Evolutionary conservation across 331 rosid species (phyloP), one percentile per base, ranked within the genome.

Genomic region (Spiraea crenata): DNA sequence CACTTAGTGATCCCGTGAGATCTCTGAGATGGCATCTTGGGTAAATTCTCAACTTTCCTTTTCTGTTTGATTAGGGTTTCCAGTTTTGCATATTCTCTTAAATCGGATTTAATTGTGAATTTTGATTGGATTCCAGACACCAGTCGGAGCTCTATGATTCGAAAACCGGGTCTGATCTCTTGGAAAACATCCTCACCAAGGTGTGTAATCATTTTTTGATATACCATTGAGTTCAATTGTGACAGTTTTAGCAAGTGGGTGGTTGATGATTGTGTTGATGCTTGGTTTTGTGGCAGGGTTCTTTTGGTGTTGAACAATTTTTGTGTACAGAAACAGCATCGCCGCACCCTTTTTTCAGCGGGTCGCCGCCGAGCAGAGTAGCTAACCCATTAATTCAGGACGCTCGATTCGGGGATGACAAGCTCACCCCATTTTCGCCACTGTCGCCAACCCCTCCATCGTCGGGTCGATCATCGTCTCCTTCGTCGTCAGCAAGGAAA

Each of bases 331-430:
- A 79, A 48, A 77, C 85, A 58, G 87, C 79, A 38, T 84, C 96
- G 86, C 72, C 98, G 86, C 96, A 96, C 88, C 97, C 97, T 62
- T 93, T 89, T 90, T 90, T 84, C 76, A 75, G 91, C 57, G 98
- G 97, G 90, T 89, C 98, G 19, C 98, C 98, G 76, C 98, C 98
- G 79, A 93, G 97, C 83, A 89, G 98, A 93, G 97, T 89, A 84
- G 88, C 85, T 80, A 90, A 93, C 85, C 98, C 98, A 25, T 79
- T 93, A 79, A 91, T 87, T 84, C 98, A 84, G 73, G 98, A 93
- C 51, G 96, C 89, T 42, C 83, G 96, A 80, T 93, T 93, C 39
- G 90, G 93, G 77, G 96, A 86, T 35, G 93, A 91, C 63, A 89
- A 89, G 80, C 62, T 83, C 70, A 54, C 76, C 45, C 92, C 87